Conservation (phyloP, 2,329 filamentous ascomycete species). For the Microcyclosporella mali region DNA sequence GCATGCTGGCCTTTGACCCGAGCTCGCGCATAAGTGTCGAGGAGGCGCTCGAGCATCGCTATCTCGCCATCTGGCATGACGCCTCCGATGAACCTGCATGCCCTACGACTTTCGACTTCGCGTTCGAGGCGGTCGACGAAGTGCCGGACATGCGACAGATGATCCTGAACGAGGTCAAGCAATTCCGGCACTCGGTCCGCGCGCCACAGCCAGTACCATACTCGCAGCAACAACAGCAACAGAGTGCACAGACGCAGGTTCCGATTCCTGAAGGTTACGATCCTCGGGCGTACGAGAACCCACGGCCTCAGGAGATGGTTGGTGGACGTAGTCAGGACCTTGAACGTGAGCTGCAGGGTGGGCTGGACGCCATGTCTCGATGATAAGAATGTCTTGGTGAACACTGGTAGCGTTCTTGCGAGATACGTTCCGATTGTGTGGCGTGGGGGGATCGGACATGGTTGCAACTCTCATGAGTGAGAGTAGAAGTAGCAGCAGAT, state of each 20-base stretch:
- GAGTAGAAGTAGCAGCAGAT: no score
- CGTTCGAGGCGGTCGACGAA: slow-evolving; percentile 95
- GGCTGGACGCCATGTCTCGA: slow-evolving; percentile 21
- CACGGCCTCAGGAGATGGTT: slow-evolving; percentile 50
- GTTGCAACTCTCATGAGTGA: no score
- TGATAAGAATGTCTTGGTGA: no score
- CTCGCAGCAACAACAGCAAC: slow-evolving; percentile 38
- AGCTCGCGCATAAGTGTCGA: slow-evolving; percentile 90
- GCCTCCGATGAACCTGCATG: slow-evolving; percentile 91
- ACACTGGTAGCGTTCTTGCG: no score
- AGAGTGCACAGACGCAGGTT: slow-evolving; percentile 40
- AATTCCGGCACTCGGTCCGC: slow-evolving; percentile 58
- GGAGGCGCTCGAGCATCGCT: slow-evolving; percentile 90
- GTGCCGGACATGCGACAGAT: slow-evolving; percentile 92
- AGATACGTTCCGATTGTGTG: no score
- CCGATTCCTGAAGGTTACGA: slow-evolving; percentile 58
- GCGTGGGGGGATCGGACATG: no score
- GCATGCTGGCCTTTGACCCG: slow-evolving; percentile 96
- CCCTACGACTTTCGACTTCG: slow-evolving; percentile 93
- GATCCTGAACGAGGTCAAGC: slow-evolving; percentile 90
- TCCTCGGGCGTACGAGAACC: slow-evolving; percentile 54
- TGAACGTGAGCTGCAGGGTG: slow-evolving; percentile 66
- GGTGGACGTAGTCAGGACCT: slow-evolving; percentile 52
- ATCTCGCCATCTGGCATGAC: slow-evolving; percentile 97
- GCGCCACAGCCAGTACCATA: slow-evolving; percentile 42